These are phyloP conservation scores for Bacidia gigantensis DNA, from an alignment of 495 filamentous ascomycete species.

Conservation along the genomic window DNA sequence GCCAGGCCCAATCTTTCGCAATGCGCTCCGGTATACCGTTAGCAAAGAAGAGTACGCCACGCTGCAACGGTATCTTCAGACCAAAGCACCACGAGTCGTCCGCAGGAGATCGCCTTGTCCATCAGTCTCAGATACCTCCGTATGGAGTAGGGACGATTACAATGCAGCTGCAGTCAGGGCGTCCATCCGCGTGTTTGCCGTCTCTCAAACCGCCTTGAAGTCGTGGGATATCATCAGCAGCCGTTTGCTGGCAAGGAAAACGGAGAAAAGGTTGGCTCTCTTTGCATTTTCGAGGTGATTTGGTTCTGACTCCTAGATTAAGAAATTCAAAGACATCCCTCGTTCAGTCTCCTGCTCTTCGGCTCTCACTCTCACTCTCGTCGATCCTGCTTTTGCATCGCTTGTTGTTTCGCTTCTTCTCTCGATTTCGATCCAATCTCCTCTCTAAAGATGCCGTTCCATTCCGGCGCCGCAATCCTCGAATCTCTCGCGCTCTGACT, in stretches of 20 bases:
- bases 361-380: conserved; percentile 68
- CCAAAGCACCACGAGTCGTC: conserved; percentile 42
- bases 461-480: conserved; percentile 74
- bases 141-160: conserved; percentile 48
- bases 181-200: conserved; percentile 61
- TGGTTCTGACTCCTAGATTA: conserved; percentile 2
- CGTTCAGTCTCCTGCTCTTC: conserved; percentile 54
- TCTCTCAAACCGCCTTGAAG: conserved; percentile 55
- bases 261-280: conserved; percentile 30
- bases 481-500: conserved; percentile 55
- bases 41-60: conserved; percentile 73
- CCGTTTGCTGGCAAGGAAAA: conserved; percentile 23
- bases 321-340: conserved; percentile 38
- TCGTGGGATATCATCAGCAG: conserved; percentile 44
- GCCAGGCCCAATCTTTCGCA: conserved; percentile 35
- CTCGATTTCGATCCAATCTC: conserved; percentile 61
- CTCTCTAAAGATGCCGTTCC: conserved; percentile 57
- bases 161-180: conserved; percentile 68
- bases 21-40: conserved; percentile 69
- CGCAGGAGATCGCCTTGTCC: conserved; percentile 48
- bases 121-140: conserved; percentile 35
- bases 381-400: conserved; percentile 77
- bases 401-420: conserved; percentile 80
- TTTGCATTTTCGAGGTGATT: neutral
- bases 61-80: conserved; percentile 64